Base-by-base conservation (phyloP, 2,329 filamentous ascomycete genomes). In the Lizonia empirigonia region DNA sequence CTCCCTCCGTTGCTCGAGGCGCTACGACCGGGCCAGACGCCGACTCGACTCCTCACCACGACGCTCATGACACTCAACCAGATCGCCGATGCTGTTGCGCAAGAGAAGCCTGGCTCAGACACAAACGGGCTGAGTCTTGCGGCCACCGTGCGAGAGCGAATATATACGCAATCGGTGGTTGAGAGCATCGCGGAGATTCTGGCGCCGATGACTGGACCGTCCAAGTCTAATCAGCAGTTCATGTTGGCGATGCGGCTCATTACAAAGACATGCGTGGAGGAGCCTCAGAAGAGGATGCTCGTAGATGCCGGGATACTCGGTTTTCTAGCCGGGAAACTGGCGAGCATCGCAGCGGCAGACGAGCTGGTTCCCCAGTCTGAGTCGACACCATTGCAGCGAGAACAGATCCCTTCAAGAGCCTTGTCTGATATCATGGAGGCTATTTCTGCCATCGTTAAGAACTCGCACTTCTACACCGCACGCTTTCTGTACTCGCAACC, bases 391-490 rank as follows among this genome's bases (percentile, higher is more conserved):
- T 32, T 58, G 4, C 50, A 48, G 16, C 53, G 49, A 10, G 63
- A 72, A 54, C 30, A 64, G 55, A 49, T 69, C 2, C 75, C 79
- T 12, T 78, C 77, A 13, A 78, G 83, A 20, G 83, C 82, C 53
- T 74, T 96, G 30, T 81, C 85, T 1, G 84, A 85, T 8, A 82
- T 96, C 15, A 76, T 97, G 6, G 87, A 91, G 55, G 90, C 92
- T 0, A 83, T 96, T 41, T 82, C 86, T 16, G 82, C 86, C 36
- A 88, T 97, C 38, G 83, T 96, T 40, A 83, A 86, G 54, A 85
- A 90, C 63, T 97, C 93, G 0, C 87, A 86, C 60, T 89, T 87
- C 71, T 84, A 91, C 46, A 86, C 90, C 8, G 87, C 87, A 58
- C 83, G 90, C 12, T 72, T 80, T 37, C 62, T 79, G 16, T 76